These are phyloP conservation scores for Kazachstania kunashirensis DNA, from an alignment of 805 yeast genomes.

Conservation along the genomic window DNA sequence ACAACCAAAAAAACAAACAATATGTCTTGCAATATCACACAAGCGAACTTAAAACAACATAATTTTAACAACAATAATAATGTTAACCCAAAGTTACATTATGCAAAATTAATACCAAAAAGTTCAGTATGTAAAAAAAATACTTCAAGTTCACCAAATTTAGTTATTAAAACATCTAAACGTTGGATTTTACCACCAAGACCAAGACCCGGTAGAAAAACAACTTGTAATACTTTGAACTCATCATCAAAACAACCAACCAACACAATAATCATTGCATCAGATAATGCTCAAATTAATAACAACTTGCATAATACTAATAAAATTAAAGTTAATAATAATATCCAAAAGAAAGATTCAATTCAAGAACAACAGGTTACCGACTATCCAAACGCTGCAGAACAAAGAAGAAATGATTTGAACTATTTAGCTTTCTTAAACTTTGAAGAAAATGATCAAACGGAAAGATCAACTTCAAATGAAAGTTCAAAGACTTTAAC, in stretches of 20 bases:
- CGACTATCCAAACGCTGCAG: not conserved
- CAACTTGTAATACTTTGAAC: conserved; percentile 14
- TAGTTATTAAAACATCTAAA: conserved; percentile 46
- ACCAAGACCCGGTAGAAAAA: conserved; percentile 64
- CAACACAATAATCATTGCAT: not conserved
- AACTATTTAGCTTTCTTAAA: conserved; percentile 6
- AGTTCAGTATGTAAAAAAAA: not conserved
- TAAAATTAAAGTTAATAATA: not conserved
- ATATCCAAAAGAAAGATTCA: not conserved
- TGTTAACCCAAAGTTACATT: conserved; percentile 4
- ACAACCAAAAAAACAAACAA: not conserved
- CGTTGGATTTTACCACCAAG: conserved; percentile 82
- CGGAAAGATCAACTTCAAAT: conserved; percentile 3
- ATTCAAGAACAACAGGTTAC: too few species aligned
- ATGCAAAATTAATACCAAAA: conserved; percentile 10
- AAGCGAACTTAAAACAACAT: conserved; percentile 2
- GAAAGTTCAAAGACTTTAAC: not conserved
- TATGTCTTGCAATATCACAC: conserved; percentile 2
- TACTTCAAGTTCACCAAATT: not conserved
- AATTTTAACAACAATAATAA: not conserved
- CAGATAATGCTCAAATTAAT: not conserved
- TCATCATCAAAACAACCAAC: not conserved
- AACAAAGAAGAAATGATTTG: not conserved
- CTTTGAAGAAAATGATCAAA: conserved; percentile 4
- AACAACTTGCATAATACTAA: not conserved